Evolutionary conservation across 2,329 filamentous ascomycete species (phyloP).

Genomic region (Xylariales sp.): DNA sequence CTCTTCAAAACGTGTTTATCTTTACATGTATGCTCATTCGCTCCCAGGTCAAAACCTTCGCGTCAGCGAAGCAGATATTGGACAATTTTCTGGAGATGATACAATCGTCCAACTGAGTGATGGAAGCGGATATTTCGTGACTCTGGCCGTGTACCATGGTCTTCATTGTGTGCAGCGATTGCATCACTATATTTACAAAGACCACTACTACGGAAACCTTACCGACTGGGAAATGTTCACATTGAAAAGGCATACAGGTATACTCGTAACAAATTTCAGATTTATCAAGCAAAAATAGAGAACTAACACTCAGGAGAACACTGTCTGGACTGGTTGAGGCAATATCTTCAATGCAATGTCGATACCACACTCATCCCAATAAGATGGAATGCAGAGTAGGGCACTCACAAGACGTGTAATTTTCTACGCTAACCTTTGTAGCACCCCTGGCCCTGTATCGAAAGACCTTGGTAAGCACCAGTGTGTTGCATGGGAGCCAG

Average conservation of each 20-base stretch:
- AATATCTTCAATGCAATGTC: slow-evolving; percentile 14
- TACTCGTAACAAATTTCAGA: too few relatives aligned
- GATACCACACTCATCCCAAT: slow-evolving; percentile 13
- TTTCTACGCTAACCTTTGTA: too few relatives aligned
- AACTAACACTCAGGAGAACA: too few relatives aligned
- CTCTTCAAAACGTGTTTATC: too few relatives aligned
- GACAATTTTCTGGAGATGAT: slow-evolving; percentile 8
- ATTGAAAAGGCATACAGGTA: slow-evolving; percentile 13
- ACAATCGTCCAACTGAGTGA: slow-evolving; percentile 11
- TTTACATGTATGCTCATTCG: too few relatives aligned
- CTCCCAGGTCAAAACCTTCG: slow-evolving; percentile 12
- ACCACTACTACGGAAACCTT: slow-evolving; percentile 10
- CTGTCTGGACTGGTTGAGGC: slow-evolving; percentile 14
- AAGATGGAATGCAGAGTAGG: slow-evolving; percentile 9
- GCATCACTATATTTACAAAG: slow-evolving; percentile 10
- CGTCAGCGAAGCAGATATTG: slow-evolving; percentile 14
- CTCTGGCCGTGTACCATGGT: slow-evolving; percentile 9
- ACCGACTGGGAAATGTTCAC: slow-evolving; percentile 5
- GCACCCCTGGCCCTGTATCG: too few relatives aligned
- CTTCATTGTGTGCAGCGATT: slow-evolving; percentile 11
- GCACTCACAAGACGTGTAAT: not conserved
- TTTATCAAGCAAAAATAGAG: too few relatives aligned
- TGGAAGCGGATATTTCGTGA: slow-evolving; percentile 15
- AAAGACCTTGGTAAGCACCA: slow-evolving; percentile 8
- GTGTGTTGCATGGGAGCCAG: slow-evolving; percentile 12